Evolutionary conservation across 2,329 filamentous ascomycete genomes (phyloP).

Genomic region (Pyrenochaeta sp.): DNA sequence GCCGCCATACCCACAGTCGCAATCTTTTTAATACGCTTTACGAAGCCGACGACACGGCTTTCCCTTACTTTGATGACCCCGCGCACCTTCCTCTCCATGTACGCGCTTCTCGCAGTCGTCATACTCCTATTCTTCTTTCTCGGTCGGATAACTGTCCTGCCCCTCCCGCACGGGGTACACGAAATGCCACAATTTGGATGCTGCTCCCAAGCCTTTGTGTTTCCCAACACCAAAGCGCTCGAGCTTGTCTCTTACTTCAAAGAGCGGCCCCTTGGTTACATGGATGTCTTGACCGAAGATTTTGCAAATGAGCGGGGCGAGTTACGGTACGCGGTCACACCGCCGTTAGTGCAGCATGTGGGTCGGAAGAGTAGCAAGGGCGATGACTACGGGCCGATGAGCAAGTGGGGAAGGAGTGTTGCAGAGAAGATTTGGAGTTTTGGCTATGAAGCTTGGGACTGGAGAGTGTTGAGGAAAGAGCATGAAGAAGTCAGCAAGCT

Average conservation of each 20-base stretch:
- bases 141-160: constrained; percentile 51
- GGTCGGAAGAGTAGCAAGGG: constrained; percentile 52
- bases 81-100: constrained; percentile 30
- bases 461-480: constrained; percentile 35
- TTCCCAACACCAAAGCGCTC: constrained; percentile 45
- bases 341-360: constrained; percentile 56
- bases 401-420: constrained; percentile 40
- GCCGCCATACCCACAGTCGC: constrained; percentile 24
- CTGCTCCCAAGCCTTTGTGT: constrained; percentile 57
- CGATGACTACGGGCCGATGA: constrained; percentile 31
- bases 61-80: constrained; percentile 27
- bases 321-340: constrained; percentile 53
- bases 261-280: constrained; percentile 44
- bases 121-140: constrained; percentile 52
- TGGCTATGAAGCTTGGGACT: constrained; percentile 46
- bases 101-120: constrained; percentile 14
- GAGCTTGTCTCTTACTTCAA: constrained; percentile 43
- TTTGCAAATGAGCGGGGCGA: constrained; percentile 51
- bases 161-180: constrained; percentile 48
- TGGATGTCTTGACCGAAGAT: constrained; percentile 54
- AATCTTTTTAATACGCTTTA: constrained; percentile 38
- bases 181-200: constrained; percentile 55
- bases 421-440: constrained; percentile 53
- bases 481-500: constrained; percentile 30
- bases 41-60: constrained; percentile 27